Percentiles rank a stretch among this genome's conserved stretches.
phyloP scores from a whole-genome alignment of 1,139 yeast genomes.

The Wickerhamiella pararugosa region DNA sequence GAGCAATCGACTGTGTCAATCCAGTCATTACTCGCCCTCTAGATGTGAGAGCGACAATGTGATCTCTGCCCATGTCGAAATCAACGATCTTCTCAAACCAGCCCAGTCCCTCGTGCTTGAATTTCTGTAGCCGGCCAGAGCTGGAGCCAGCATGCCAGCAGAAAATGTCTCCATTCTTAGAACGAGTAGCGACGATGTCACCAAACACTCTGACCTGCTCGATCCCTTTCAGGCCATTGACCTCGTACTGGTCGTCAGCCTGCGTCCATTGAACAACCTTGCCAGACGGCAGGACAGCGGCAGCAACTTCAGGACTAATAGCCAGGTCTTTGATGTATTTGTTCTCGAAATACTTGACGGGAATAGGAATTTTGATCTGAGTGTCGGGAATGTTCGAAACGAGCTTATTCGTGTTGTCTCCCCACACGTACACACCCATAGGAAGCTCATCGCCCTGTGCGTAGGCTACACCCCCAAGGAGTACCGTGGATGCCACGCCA shows the following conservation, averaged over 20 bases:
- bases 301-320: conserved; percentile 38
- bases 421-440: conserved; percentile 16
- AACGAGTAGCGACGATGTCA: conserved; percentile 40
- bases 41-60: conserved; percentile 45
- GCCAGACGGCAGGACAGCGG: conserved; percentile 57
- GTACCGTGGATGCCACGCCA: too few relatives aligned
- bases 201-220: conserved; percentile 35
- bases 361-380: conserved; percentile 37
- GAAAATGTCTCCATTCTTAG: conserved; percentile 27
- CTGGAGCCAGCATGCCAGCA: conserved; percentile 16
- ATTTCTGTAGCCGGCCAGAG: conserved; percentile 4
- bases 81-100: conserved; percentile 36
- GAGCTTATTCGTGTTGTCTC: conserved; percentile 19
- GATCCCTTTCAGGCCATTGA: conserved; percentile 33
- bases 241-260: conserved; percentile 22
- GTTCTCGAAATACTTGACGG: conserved; percentile 52
- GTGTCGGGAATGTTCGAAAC: conserved; percentile 25
- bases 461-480: background rate
- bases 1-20: conserved; percentile 33
- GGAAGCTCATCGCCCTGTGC: conserved; percentile 2
- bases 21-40: conserved; percentile 52
- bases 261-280: conserved; percentile 49
- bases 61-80: conserved; percentile 48
- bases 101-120: conserved; percentile 18
- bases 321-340: conserved; percentile 44